Evolutionary conservation across 768 basidiomycete genomes (phyloP).

Genomic region (Terana coerulea): DNA sequence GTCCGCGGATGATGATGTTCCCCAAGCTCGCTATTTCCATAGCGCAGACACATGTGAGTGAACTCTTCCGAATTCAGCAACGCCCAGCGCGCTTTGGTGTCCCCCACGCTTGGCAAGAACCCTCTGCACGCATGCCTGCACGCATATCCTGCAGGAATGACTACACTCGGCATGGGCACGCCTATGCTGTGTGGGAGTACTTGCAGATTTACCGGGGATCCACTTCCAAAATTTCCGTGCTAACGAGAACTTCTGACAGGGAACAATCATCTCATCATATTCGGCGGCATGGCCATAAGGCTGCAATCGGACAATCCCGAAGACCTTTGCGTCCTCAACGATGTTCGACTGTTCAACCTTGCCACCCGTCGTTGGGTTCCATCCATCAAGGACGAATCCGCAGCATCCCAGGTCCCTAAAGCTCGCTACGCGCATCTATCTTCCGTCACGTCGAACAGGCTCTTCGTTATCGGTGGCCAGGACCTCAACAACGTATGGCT

Average conservation of each 20-base stretch:
- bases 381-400: conserved; percentile 23
- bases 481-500: conserved; percentile 92
- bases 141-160: too few species aligned
- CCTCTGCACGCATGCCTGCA: too few species aligned
- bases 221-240: too few species aligned
- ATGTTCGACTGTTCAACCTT: conserved; percentile 88
- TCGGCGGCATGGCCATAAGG: conserved; percentile 92
- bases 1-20: conserved; percentile 63
- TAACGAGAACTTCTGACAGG: conserved; percentile 54
- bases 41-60: conserved; percentile 78
- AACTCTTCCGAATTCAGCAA: conserved; percentile 1
- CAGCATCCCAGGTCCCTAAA: conserved; percentile 57
- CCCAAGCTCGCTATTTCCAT: conserved; percentile 91
- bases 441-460: conserved; percentile 74
- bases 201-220: too few species aligned
- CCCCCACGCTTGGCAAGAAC: too few species aligned
- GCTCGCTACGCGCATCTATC: conserved; percentile 95
- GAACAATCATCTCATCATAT: conserved; percentile 88
- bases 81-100: too few species aligned
- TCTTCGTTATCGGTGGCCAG: conserved; percentile 94
- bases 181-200: too few species aligned
- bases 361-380: conserved; percentile 69
- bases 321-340: conserved; percentile 88
- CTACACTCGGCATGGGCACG: too few species aligned
- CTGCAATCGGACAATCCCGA: conserved; percentile 67